Conservation (phyloP, 148 eudicot genomes). For the Vaccinium macrocarpon region DNA sequence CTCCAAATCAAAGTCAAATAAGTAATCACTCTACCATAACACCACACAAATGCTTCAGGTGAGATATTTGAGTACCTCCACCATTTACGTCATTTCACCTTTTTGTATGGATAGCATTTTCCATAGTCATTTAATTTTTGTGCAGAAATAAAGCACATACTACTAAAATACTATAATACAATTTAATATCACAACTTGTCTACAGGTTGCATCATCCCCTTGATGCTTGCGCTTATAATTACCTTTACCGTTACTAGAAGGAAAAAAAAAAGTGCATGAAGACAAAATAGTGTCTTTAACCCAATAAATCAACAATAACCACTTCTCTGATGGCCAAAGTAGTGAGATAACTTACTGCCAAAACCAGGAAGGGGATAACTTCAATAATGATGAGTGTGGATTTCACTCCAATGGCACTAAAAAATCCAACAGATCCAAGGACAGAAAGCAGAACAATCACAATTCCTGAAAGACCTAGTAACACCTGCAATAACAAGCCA, state of each 20-base stretch:
- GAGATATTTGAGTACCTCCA: too few relatives aligned
- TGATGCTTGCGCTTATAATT: background rate
- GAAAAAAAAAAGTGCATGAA: background rate
- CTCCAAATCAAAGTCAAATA: too few relatives aligned
- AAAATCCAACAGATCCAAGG: conserved; percentile 93
- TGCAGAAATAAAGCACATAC: background rate
- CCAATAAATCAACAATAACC: background rate
- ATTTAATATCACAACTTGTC: background rate
- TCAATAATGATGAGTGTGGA: conserved; percentile 99
- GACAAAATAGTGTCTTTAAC: background rate
- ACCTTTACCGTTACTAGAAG: background rate
- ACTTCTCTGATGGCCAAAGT: background rate
- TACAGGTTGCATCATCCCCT: background rate
- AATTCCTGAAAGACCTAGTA: conserved; percentile 93
- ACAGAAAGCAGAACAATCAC: conserved; percentile 92
- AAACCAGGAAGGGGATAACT: conserved; percentile 98
- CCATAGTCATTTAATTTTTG: background rate
- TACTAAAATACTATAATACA: background rate
- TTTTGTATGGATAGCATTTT: background rate
- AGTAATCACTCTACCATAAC: too few relatives aligned
- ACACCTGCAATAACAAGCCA: conserved; percentile 48
- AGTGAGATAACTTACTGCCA: conserved; percentile 70
- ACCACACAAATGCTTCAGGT: too few relatives aligned
- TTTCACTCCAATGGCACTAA: conserved; percentile 95
- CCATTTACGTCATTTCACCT: too few relatives aligned